Evolutionary conservation across 2,329 filamentous ascomycete species (phyloP).

Genomic region (Teratosphaeriaceae sp.): DNA sequence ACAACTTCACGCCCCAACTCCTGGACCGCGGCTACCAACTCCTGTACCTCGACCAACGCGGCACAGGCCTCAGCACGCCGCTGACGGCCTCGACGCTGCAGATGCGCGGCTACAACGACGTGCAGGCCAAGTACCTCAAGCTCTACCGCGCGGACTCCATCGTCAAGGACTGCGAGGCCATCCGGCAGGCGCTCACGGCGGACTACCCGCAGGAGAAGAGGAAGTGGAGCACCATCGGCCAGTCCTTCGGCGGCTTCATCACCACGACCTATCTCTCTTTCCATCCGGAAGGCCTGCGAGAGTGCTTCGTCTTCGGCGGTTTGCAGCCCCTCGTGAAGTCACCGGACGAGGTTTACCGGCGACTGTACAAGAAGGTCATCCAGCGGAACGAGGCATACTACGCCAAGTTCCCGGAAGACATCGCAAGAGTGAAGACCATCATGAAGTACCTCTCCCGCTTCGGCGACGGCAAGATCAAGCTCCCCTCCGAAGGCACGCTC

Average conservation of each 20-base stretch:
- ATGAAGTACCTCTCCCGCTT: conserved; percentile 54
- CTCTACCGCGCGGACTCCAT: conserved; percentile 86
- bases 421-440: conserved; percentile 59
- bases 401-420: conserved; percentile 75
- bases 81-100: conserved; percentile 67
- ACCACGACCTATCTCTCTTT: conserved; percentile 76
- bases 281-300: conserved; percentile 67
- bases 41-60: conserved; percentile 83
- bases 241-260: conserved; percentile 90
- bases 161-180: conserved; percentile 80
- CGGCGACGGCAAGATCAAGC: conserved; percentile 51
- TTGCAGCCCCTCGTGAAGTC: conserved; percentile 67
- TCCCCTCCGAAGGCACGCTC: conserved; percentile 67
- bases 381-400: conserved; percentile 76
- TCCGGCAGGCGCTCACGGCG: conserved; percentile 66
- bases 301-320: conserved; percentile 78
- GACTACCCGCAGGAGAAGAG: conserved; percentile 62
- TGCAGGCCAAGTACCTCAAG: conserved; percentile 75
- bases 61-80: conserved; percentile 77
- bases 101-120: conserved; percentile 53
- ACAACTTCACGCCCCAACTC: conserved; percentile 61
- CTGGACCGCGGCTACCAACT: conserved; percentile 76
- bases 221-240: conserved; percentile 81
- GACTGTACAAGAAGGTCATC: conserved; percentile 61
- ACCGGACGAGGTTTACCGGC: conserved; percentile 68